Evolutionary conservation across 1,139 yeast species (phyloP).

Genomic region (Magnusiomyces suaveolens): DNA sequence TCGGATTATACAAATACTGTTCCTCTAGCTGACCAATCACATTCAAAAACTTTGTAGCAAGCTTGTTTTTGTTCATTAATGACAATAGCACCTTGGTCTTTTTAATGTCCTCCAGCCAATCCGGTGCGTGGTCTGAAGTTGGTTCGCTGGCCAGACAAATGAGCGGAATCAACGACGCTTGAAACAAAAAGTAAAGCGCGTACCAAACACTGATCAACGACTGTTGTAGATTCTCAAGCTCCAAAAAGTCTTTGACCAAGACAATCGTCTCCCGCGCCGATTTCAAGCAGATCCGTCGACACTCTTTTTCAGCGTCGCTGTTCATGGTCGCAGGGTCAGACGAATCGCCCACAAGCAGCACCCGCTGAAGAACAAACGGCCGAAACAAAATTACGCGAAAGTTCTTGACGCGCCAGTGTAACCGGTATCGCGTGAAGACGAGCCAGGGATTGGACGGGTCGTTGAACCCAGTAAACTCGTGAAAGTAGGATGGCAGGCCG

Average conservation of each 20-base stretch:
- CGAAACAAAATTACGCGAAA: conserved; percentile 46
- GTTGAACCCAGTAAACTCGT: conserved; percentile 24
- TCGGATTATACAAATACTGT: conserved; percentile 20
- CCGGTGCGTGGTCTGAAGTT: conserved; percentile 34
- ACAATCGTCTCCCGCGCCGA: conserved; percentile 46
- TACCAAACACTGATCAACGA: conserved; percentile 50
- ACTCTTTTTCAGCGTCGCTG: conserved; percentile 41
- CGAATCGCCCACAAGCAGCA: conserved; percentile 37
- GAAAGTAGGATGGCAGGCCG: conserved; percentile 42
- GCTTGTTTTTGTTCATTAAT: conserved; percentile 38
- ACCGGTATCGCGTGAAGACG: conserved; percentile 40
- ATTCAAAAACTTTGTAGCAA: conserved; percentile 42
- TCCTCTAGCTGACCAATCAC: conserved; percentile 40
- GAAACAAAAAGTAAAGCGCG: conserved; percentile 53
- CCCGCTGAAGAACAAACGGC: conserved; percentile 48
- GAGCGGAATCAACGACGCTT: conserved; percentile 49
- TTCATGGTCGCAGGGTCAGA: conserved; percentile 26
- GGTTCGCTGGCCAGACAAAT: conserved; percentile 47
- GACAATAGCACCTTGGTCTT: conserved; percentile 36
- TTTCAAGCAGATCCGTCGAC: conserved; percentile 43
- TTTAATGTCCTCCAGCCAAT: conserved; percentile 43
- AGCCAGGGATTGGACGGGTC: conserved; percentile 34
- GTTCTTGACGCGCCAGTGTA: conserved; percentile 49
- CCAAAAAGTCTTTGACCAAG: conserved; percentile 42
- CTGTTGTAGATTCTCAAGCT: conserved; percentile 27